phyloP scores from a whole-genome alignment of 306 rosid genomes.

The Lotus japonicus region DNA sequence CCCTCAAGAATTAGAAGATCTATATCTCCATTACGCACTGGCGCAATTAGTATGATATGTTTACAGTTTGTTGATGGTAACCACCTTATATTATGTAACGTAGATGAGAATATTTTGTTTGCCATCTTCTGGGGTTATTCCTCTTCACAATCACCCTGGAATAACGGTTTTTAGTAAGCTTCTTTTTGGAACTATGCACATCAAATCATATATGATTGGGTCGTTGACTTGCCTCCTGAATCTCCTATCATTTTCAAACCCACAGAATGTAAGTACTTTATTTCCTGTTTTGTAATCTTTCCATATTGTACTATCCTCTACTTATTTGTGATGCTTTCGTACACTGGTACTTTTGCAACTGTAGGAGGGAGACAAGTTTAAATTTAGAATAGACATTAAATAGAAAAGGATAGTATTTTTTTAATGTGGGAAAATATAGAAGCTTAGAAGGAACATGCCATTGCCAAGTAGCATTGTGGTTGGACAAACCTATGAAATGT shows the following conservation, averaged over 20 bases:
- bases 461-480: too few species aligned
- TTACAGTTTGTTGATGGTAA: background rate
- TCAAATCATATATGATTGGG: constrained; percentile 97
- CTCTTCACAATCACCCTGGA: constrained; percentile 96
- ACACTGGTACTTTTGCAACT: background rate
- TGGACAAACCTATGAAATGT: background rate
- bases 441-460: too few species aligned
- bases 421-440: background rate
- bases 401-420: background rate
- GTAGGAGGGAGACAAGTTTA: background rate
- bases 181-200: constrained; percentile 89
- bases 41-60: background rate
- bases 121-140: constrained; percentile 91
- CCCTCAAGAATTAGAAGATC: too few species aligned
- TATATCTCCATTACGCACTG: too few species aligned
- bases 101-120: constrained; percentile 95
- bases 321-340: background rate
- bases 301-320: background rate
- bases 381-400: background rate
- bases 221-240: constrained; percentile 35
- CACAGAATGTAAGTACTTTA: constrained; percentile 39
- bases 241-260: constrained; percentile 32
- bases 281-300: background rate
- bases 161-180: constrained; percentile 97
- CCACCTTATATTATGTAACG: background rate